phyloP scores from a whole-genome alignment of 1,284 basidiomycete species.

The Leccinum pachyderme region DNA sequence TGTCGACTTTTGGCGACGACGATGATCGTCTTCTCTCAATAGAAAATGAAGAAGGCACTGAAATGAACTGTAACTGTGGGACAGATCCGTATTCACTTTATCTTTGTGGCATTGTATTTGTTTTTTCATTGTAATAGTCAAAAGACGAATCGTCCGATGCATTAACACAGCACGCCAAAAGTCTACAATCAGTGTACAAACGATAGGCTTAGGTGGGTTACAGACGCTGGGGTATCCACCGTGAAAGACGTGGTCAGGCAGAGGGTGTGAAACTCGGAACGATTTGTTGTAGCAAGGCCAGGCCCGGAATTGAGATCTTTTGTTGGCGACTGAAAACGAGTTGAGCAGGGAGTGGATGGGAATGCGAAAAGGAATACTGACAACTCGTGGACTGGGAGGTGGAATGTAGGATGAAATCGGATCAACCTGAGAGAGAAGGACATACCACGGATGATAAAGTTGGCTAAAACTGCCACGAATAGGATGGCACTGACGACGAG shows the following conservation, averaged over 20 bases:
- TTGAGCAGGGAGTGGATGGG: not conserved
- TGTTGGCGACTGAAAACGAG: conserved; percentile 22
- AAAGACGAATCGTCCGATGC: too few relatives aligned
- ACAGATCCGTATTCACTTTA: not conserved
- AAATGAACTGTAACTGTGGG: conserved; percentile 49
- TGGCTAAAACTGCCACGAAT: conserved; percentile 82
- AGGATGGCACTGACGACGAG: conserved; percentile 76
- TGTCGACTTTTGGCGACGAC: not conserved
- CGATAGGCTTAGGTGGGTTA: not conserved
- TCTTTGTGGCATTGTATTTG: not conserved
- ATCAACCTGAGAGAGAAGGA: conserved; percentile 8
- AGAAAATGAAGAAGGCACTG: conserved; percentile 78
- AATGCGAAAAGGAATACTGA: conserved; percentile 23
- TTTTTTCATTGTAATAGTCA: not conserved
- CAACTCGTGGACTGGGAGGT: conserved; percentile 38
- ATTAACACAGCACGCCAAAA: not conserved
- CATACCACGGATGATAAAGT: conserved; percentile 83
- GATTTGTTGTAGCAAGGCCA: conserved; percentile 26
- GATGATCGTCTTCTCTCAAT: conserved; percentile 3
- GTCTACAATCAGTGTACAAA: not conserved
- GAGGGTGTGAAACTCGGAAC: conserved; percentile 23
- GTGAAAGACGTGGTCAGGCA: not conserved
- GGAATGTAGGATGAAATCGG: not conserved
- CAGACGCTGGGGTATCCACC: not conserved
- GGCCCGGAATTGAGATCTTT: conserved; percentile 31